These are phyloP conservation scores for Hypoxylon fragiforme DNA, from an alignment of 495 filamentous ascomycete species.

Conservation along the genomic window DNA sequence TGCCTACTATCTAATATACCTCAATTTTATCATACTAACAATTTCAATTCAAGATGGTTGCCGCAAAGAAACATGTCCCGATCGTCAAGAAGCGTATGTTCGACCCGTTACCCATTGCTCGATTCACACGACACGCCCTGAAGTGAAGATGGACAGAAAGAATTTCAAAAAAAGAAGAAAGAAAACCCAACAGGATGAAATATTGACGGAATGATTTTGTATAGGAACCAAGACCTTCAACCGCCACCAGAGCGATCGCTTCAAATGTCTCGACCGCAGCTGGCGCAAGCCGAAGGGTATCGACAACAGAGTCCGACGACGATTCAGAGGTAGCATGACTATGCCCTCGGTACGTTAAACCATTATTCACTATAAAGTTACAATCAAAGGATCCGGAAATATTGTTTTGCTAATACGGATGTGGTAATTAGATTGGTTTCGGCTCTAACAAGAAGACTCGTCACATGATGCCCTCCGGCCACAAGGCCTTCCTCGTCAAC, in stretches of 20 bases:
- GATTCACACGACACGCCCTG: constrained; percentile 6
- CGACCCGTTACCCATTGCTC: constrained; percentile 14
- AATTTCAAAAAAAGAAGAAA: too few species aligned
- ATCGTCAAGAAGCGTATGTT: constrained; percentile 99
- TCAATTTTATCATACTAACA: constrained; percentile 36
- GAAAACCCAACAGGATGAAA: too few species aligned
- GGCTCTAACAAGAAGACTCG: constrained; percentile 98
- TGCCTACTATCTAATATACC: not conserved
- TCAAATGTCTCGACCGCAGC: constrained; percentile 79
- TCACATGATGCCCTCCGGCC: constrained; percentile 97
- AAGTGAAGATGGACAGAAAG: constrained; percentile 1
- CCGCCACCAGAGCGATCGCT: constrained; percentile 95
- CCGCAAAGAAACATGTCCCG: constrained; percentile 97
- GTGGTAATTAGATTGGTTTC: constrained; percentile 78
- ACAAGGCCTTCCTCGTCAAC: constrained; percentile 99
- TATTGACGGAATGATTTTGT: constrained; percentile 42
- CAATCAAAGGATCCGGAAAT: not conserved
- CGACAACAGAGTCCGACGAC: constrained; percentile 66
- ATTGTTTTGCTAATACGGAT: constrained; percentile 13
- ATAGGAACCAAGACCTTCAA: constrained; percentile 85
- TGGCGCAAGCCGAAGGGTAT: constrained; percentile 99
- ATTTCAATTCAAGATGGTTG: constrained; percentile 73
- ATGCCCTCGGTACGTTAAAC: constrained; percentile 91
- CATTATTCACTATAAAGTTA: not conserved
- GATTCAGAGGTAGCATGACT: constrained; percentile 77